A percentile compares a stretch with the other conserved stretches of the same genome.
Conservation (phyloP, 495 filamentous ascomycete species). For the Usnea hakonensis region DNA sequence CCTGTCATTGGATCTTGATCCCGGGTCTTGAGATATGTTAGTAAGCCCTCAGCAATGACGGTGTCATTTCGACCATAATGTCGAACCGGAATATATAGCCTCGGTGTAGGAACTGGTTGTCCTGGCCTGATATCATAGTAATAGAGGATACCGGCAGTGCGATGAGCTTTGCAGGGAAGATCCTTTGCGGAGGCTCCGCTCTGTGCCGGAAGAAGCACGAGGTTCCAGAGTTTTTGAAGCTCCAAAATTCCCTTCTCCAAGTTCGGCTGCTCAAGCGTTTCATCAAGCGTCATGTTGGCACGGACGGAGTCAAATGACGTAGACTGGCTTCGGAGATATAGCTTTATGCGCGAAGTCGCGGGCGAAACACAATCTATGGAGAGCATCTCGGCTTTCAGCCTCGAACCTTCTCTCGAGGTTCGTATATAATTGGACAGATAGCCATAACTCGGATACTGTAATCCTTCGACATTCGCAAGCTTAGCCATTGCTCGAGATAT, state of each 20-base stretch:
- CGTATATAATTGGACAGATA: slow-evolving; percentile 3
- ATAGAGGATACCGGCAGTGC: slow-evolving; percentile 35
- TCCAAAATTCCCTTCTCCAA: slow-evolving; percentile 14
- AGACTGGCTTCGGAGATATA: slow-evolving; percentile 28
- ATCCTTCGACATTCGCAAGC: slow-evolving; percentile 11
- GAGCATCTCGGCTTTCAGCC: slow-evolving; percentile 25
- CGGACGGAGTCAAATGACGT: slow-evolving; percentile 27
- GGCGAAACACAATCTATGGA: slow-evolving; percentile 31
- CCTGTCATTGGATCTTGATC: neutral
- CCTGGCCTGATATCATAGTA: slow-evolving; percentile 30
- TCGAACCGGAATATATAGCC: slow-evolving; percentile 32
- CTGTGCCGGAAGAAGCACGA: slow-evolving; percentile 19
- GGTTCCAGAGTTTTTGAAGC: slow-evolving; percentile 19
- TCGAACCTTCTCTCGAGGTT: slow-evolving; percentile 1
- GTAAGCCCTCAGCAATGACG: neutral
- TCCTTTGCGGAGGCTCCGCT: slow-evolving; percentile 6
- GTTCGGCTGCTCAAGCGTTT: slow-evolving; percentile 15
- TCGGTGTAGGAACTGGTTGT: slow-evolving; percentile 24
- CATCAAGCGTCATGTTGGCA: slow-evolving; percentile 30
- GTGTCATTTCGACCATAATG: slow-evolving; percentile 23
- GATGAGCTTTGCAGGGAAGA: slow-evolving; percentile 21
- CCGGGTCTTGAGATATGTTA: neutral
- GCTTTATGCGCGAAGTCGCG: slow-evolving; percentile 29
- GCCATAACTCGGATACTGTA: slow-evolving; percentile 12
- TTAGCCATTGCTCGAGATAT: slow-evolving; percentile 21